Conservation (phyloP, 139 green algal genomes). For the Dunaliella primolecta region DNA sequence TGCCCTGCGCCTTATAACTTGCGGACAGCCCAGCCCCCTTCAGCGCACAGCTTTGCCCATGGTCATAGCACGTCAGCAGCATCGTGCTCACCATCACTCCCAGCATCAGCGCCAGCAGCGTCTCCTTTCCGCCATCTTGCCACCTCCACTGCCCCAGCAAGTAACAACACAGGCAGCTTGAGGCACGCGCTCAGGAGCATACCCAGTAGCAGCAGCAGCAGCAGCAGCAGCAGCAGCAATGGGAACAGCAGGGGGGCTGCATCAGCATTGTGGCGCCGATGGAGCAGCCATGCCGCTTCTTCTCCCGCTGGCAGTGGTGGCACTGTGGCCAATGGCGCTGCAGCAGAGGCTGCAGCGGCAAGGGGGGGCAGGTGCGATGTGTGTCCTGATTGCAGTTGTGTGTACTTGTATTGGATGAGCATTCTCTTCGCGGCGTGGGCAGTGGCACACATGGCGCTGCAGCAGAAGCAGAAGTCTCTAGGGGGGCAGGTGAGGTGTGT, state of each 20-base stretch:
- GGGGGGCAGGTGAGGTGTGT: background rate
- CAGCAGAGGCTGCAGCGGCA: background rate
- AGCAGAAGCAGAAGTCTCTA: background rate
- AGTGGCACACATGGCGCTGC: background rate
- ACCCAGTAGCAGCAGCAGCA: background rate
- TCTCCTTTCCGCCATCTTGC: background rate
- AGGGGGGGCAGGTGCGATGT: background rate
- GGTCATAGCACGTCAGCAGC: background rate
- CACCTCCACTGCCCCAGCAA: background rate
- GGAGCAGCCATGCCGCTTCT: background rate
- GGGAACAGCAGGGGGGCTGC: background rate
- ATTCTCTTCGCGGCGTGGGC: background rate
- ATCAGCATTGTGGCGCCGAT: background rate
- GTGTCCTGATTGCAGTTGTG: background rate
- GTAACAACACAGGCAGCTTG: background rate
- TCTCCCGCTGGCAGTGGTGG: background rate
- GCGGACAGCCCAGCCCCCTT: background rate
- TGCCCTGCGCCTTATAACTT: background rate
- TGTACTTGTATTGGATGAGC: background rate
- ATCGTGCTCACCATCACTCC: background rate
- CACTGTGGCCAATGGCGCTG: background rate
- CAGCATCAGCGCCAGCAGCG: background rate
- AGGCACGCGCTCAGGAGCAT: background rate
- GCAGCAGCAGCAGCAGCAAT: background rate
- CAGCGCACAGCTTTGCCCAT: background rate